Evolutionary conservation across 2,329 filamentous ascomycete genomes (phyloP), one percentile per base, ranked within the genome.

Genomic region (Rutstroemia sp.): DNA sequence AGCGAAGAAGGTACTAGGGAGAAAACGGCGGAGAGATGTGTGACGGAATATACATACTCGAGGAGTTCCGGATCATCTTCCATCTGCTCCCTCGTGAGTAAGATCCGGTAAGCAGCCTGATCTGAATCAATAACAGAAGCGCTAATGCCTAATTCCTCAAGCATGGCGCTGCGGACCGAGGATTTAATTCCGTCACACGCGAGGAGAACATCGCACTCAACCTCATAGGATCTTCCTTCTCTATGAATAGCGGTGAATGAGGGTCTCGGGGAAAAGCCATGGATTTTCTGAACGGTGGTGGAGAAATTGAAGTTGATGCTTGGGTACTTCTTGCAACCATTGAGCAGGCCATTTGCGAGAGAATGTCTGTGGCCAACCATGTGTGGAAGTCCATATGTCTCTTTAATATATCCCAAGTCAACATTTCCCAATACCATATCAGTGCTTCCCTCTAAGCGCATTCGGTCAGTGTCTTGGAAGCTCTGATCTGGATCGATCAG

Each of bases 321-420:
- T 19, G 78, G 69, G 64, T 88, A 77, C 48, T 75, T 73, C 64
- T 82, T 75, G 72, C 88, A 92, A n/a, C 80, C 87, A 48, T 86
- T 76, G 70, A 84, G 91, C 34, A 92, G 73, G 5, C 80, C 79
- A 37, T 80, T 79, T 5, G 88, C 87, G 4, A 92, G 78, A 8
- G 84, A 87, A 0, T 85, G 78, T 19, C 89, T 82, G 68, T 94
- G 89, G 7, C 87, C 88, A 4, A 89, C 87, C 79, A 88, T 90
- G 72, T 92, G 58, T 2, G 58, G 51, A 25, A 58, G 58, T 5
- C 44, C 80, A 67, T 91, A 92, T 38, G 51, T 83, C 8, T 80
- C 72, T 50, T 79, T 73, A 60, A 92, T 83, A 63, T 89, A 83
- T 37, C 75, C 75, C 66, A 92, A 79, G 58, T 83, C 76, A 44